These are phyloP conservation scores for Clonostachys rhizophaga DNA, from an alignment of 2,329 filamentous ascomycete genomes.

Conservation along the genomic window DNA sequence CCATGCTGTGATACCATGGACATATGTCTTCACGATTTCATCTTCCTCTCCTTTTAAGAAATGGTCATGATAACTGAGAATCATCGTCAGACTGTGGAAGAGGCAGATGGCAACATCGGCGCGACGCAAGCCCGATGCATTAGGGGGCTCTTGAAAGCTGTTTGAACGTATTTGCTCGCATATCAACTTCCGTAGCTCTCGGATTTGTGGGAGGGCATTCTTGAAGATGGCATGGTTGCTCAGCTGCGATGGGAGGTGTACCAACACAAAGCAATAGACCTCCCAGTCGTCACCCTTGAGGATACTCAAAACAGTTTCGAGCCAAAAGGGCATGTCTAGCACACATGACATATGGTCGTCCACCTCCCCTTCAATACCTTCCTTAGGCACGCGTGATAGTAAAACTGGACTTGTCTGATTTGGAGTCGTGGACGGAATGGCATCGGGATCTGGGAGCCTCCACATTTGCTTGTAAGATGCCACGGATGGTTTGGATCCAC, in stretches of 20 bases:
- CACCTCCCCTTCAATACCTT: conserved; percentile 7
- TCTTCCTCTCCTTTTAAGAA: conserved; percentile 85
- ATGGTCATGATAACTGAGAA: conserved; percentile 84
- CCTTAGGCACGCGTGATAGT: conserved; percentile 1
- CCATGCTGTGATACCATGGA: conserved; percentile 77
- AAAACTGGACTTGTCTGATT: conserved; percentile 40
- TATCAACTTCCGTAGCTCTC: conserved; percentile 67
- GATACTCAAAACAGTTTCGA: conserved; percentile 73
- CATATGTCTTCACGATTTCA: conserved; percentile 81
- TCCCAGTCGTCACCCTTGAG: conserved; percentile 82
- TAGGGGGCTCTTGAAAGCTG: conserved; percentile 76
- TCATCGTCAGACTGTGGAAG: conserved; percentile 80
- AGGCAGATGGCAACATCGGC: conserved; percentile 86
- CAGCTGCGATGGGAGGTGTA: conserved; percentile 81
- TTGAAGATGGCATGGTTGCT: conserved; percentile 85
- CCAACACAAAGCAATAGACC: conserved; percentile 83
- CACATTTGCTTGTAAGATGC: conserved; percentile 47
- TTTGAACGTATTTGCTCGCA: conserved; percentile 80
- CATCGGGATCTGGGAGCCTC: conserved; percentile 52
- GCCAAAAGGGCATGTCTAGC: conserved; percentile 63
- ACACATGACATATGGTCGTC: conserved; percentile 16
- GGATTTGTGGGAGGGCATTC: conserved; percentile 68
- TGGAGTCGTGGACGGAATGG: conserved; percentile 43
- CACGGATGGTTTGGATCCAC: conserved; percentile 22
- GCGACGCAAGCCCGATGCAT: conserved; percentile 73